Base-by-base conservation (phyloP, 2,329 filamentous ascomycete species). In the Sporothrix humicola region DNA sequence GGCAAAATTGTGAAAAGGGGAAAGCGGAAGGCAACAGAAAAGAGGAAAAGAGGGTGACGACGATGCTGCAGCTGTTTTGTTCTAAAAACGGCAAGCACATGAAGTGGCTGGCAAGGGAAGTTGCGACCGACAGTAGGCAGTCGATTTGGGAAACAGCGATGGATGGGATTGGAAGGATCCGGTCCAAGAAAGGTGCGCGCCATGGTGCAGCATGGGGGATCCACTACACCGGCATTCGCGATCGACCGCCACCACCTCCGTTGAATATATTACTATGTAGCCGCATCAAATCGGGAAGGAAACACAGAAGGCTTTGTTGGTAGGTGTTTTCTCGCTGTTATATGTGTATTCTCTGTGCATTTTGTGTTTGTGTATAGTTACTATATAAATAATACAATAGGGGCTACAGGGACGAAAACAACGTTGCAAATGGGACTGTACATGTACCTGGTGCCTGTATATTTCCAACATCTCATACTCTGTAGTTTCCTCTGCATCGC, bases 271-370 rank as follows among this genome's bases (percentile, higher is more conserved):
- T 26, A 26, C 23, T 44, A 37, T 71, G 26, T 17, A 13, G 31
- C 46, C n/a, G 46, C n/a, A 17, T 50, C 59, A n/a, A 52, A 73
- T 72, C 72, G 69, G 72, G 72, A 73, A 73, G 69, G 69, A 69
- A 71, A 54, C 69, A 71, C 72, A 61, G 42, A 58, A 10, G 56
- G 56, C 66, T 48, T 46, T 26, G 42, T 46, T 13, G 12, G 8
- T 37, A 7, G 6, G 20, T 13, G 69, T 9, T 26, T 71, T 71
- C 5, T 9, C 31, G 31, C 31, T 37, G 31, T 37, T 5, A 5
- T 6, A 6, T 37, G 4, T 37, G 31, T 37, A 37, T 37, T 37
- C 31, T 37, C 31, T 13, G 48, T 7, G 8, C 3, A n/a, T 56
- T 9, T 48, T 44, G n/a, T 5, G 15, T 42, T 59, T 37, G 37